Base-by-base conservation (phyloP, 768 basidiomycete genomes). In the Trametes cubensis region DNA sequence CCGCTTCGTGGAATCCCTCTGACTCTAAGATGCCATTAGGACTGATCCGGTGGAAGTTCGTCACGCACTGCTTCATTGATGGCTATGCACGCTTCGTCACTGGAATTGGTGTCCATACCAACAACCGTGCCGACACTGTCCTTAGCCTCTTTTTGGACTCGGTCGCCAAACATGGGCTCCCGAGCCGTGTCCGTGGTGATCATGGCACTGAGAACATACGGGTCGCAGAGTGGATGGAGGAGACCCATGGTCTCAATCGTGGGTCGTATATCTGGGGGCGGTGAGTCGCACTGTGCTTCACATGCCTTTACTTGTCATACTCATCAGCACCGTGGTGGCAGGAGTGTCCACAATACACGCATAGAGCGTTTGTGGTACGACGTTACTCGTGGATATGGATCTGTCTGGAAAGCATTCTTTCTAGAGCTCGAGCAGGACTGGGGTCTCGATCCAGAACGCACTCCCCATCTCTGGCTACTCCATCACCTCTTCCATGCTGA, bases 51-150 rank as follows among this genome's bases (percentile, higher is more conserved):
- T 79, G 70, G 68, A 71, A 72, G 42, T 71, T 78, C 45, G 75
- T 79, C 3, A 74, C 74, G 2, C 79, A 80, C 66, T 73, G 73
- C 3, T 79, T 78, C 53, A 73, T 81, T 10, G 79, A 82, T 70
- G 79, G 80, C 3, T 74, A 76, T 54, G 74, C 8, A 65, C 76
- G 28, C 65, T 46, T 26, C 21, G 44, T 55, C 18, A 15, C 21
- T 25, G 55, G 55, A 3, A 55, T 55, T 21, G 53, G 66, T 11
- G 78, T 71, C 2, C 73, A 69, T 61, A 73, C 69, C 67, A 82
- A 83, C 65, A 81, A 83, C 62, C 63, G 69, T 1, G 73, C 76
- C 0, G 44, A 66, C 0, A 83, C 79, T 5, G 78, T 81, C 4
- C 68, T 79, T 10, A 46, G 66, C 3, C 58, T 81, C 2, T 81